Percentiles rank a stretch among this genome's conserved stretches.
Conservation (phyloP, 2,329 filamentous ascomycete species). For the Didymella sp. region DNA sequence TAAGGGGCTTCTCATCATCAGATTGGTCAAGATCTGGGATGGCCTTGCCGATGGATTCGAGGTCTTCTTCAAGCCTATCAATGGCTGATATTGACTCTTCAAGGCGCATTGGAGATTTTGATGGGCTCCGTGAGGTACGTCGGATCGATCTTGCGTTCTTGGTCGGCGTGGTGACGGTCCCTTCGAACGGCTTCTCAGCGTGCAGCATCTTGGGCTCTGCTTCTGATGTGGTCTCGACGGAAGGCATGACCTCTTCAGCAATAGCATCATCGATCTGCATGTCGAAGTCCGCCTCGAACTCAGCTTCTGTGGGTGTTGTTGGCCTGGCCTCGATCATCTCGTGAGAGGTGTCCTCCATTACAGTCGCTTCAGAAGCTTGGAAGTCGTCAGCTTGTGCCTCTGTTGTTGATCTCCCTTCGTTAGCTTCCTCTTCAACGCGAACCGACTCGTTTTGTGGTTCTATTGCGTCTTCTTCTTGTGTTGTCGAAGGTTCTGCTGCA, state of each 20-base stretch:
- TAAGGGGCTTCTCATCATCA: conserved; percentile 41
- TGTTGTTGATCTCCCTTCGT: background rate
- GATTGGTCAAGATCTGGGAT: conserved; percentile 47
- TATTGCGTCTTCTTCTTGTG: background rate
- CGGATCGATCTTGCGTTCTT: conserved; percentile 32
- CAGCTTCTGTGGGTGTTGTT: conserved; percentile 5
- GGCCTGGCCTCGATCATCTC: background rate
- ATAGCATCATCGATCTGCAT: background rate
- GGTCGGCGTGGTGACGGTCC: conserved; percentile 26
- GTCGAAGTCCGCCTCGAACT: conserved; percentile 7
- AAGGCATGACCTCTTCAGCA: conserved; percentile 13
- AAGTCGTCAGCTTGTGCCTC: background rate
- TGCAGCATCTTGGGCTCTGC: conserved; percentile 41
- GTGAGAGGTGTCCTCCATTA: background rate
- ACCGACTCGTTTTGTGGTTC: background rate
- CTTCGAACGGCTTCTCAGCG: conserved; percentile 37
- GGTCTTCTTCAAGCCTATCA: conserved; percentile 60
- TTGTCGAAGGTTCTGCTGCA: background rate
- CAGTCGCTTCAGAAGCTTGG: background rate
- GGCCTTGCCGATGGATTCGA: conserved; percentile 55
- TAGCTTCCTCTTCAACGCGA: background rate
- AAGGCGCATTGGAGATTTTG: conserved; percentile 45
- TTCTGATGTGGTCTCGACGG: conserved; percentile 32
- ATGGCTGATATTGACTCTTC: conserved; percentile 60
- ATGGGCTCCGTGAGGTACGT: conserved; percentile 33